Conservation (phyloP, 2,329 filamentous ascomycete genomes). For the Stachybotrys echinatus region DNA sequence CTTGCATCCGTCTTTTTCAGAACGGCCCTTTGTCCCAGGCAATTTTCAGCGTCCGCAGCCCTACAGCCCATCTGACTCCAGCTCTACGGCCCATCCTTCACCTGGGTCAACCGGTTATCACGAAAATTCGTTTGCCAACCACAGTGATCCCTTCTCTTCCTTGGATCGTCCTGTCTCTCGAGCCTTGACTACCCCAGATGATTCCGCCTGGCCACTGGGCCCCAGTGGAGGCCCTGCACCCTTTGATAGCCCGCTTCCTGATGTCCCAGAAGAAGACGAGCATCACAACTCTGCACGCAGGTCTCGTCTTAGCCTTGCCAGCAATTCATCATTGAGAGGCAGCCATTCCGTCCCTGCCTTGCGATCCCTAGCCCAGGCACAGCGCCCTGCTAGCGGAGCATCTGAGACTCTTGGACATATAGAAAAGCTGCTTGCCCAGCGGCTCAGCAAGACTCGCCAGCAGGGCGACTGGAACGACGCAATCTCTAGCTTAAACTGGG, state of each 20-base stretch:
- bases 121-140: not conserved
- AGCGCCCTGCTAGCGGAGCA: slow-evolving; percentile 40
- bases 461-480: slow-evolving; percentile 17
- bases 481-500: slow-evolving; percentile 48
- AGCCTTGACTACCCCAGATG: slow-evolving; percentile 35
- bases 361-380: slow-evolving; percentile 34
- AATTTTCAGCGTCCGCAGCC: slow-evolving; percentile 40
- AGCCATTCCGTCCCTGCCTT: slow-evolving; percentile 52
- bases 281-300: slow-evolving; percentile 29
- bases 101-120: not conserved
- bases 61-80: slow-evolving; percentile 21
- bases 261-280: slow-evolving; percentile 62
- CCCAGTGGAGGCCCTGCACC: slow-evolving; percentile 3
- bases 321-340: slow-evolving; percentile 47
- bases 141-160: slow-evolving; percentile 4
- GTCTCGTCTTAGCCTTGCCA: slow-evolving; percentile 39
- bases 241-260: slow-evolving; percentile 43
- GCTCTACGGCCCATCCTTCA: not conserved
- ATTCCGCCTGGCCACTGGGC: slow-evolving; percentile 35
- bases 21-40: slow-evolving; percentile 39
- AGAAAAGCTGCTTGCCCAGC: slow-evolving; percentile 32
- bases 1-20: slow-evolving; percentile 12
- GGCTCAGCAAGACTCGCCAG: slow-evolving; percentile 11
- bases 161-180: slow-evolving; percentile 23
- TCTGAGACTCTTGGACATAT: slow-evolving; percentile 48